A percentile compares a stretch with the other conserved stretches of the same genome.
Conservation (phyloP, 139 green algal species). For the Micractinium sp. region DNA sequence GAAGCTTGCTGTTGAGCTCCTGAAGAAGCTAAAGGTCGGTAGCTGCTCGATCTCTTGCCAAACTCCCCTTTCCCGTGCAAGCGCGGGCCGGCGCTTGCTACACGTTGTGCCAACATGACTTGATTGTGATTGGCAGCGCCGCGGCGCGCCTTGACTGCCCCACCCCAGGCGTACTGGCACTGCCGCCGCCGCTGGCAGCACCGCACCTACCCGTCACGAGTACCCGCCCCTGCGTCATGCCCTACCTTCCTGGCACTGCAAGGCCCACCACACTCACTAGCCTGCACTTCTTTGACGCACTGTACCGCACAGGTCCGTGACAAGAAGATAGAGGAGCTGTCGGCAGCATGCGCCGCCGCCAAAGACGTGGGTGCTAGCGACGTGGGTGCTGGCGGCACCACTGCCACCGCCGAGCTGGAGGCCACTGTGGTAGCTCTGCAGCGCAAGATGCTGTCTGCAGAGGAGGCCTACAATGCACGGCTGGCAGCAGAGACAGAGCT, state of each 20-base stretch:
- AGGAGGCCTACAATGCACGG: conserved; percentile 34
- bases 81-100: neutral
- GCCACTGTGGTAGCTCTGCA: conserved; percentile 26
- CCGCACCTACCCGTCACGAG: neutral
- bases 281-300: neutral
- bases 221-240: too few relatives aligned
- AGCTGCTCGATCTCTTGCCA: too few relatives aligned
- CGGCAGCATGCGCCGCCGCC: neutral
- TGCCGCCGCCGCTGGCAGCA: neutral
- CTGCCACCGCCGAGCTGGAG: conserved; percentile 20
- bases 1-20: conserved; percentile 32
- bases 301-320: conserved; percentile 34
- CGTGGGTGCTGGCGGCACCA: neutral
- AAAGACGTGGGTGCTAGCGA: neutral
- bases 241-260: neutral
- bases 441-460: conserved; percentile 29
- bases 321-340: conserved; percentile 51
- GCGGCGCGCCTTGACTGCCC: neutral
- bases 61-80: neutral
- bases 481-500: conserved; percentile 47
- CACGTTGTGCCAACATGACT: neutral
- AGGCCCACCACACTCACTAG: neutral
- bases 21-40: conserved; percentile 44
- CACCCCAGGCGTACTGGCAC: neutral
- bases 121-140: too few relatives aligned